Evolutionary conservation across 2,329 filamentous ascomycete genomes (phyloP), one percentile per base, ranked within the genome.

Genomic region (Cercospora zeina): DNA sequence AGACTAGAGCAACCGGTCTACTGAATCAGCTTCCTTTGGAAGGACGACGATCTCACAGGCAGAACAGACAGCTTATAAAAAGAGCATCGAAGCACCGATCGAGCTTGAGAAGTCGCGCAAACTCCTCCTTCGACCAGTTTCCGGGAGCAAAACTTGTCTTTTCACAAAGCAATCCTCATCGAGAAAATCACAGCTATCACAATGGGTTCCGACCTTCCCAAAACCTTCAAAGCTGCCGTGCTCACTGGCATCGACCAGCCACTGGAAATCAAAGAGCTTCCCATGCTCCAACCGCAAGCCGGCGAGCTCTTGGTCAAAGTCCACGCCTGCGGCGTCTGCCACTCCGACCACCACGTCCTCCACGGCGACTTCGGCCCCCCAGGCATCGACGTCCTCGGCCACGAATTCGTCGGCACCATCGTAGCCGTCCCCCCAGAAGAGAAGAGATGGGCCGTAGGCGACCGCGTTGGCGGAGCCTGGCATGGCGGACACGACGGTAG

Each of bases 321-420:
- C 2, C 78, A 86, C 8, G 89, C 89, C 5, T 90, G 86, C 68
- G 89, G 89, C 47, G 83, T 93, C 54, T 92, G 89, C 74, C 87
- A 86, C 73, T 83, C 82, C 0, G 89, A 91, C 68, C 64, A 76
- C 19, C 58, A 88, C 74, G 90, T 83, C 1, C 77, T 81, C 54
- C 51, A 70, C 2, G 85, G 85, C 24, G 69, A 75, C 4, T 76
- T 88, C 47, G 84, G 83, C 10, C 80, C 83, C 47, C 69, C 80
- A 14, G 66, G 62, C 13, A 65, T 72, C 59, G 36, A 67, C 0
- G 61, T 68, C 14, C 66, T 72, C 0, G 89, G 89, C 21, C 89
- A 93, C 75, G 89, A 92, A 73, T 78, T 88, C 34, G 83, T 92
- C 59, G 89, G 89, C 10, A 83, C 85, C 11, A 79, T 92, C 3